Base-by-base conservation (phyloP, 2,329 filamentous ascomycete genomes). In the Neocucurbitaria cava region DNA sequence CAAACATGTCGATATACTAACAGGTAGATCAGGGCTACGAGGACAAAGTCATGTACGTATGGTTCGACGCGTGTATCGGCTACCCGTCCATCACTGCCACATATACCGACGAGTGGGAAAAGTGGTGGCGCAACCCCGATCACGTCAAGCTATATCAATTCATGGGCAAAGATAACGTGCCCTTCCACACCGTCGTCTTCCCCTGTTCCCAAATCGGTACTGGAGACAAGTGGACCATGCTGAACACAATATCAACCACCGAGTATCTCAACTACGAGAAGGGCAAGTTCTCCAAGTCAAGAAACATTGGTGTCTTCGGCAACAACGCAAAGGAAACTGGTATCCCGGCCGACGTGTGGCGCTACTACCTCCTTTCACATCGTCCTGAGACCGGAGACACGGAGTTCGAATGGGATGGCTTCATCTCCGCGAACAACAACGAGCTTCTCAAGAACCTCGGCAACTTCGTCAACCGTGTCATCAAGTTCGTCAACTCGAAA, bases 71-170 rank as follows among this genome's bases (percentile, higher is more conserved):
- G 49, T 95, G 91, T 76, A 95, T 96, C 69, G 93, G 93, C 18
- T 97, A 97, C 74, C 88, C 92, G n/a, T 96, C 92, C 1, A 97
- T 97, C 65, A 96, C 93, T 1, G 91, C 91, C 61, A 92, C 87
- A 66, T 96, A 96, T 76, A 96, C 92, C 5, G 84, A 87, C 40
- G 83, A 96, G 59, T 97, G 93, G 93, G 88, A 96, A 79, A 85
- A 91, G 71, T 97, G 93, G 93, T 97, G 93, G 93, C 88, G 89
- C 71, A 89, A 96, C 74, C 91, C 92, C 0, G 89, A 96, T 40
- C 83, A 96, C 30, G 92, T 97, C 43, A 85, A 89, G 71, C 85
- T 97, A 11, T 96, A 95, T 76, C 93, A 97, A 40, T 79, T 97
- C 82, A 91, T 96, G 86, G 93, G 93, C 78, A 97, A 96, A 76